Percentiles rank a stretch among this genome's conserved stretches.
Evolutionary conservation across 192 early-diverging fungal genomes (phyloP).

Genomic region (Entomortierella lignicola): DNA sequence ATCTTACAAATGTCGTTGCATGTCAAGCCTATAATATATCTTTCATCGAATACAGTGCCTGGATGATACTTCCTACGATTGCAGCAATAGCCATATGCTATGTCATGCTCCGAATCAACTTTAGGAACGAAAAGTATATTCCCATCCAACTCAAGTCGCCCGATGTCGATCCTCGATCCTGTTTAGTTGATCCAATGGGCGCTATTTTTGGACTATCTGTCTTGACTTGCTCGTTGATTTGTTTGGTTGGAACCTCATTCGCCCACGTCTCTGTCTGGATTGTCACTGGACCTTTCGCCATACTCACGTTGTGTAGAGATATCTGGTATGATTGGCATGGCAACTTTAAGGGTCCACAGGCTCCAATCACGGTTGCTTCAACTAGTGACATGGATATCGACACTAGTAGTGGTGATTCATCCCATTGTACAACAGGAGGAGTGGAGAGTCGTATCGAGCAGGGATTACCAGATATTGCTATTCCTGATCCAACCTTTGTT

Average conservation of each 20-base stretch:
- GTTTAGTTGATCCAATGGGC: constrained; percentile 66
- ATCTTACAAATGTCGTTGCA: constrained; percentile 90
- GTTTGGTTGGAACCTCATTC: constrained; percentile 77
- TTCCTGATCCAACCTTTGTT: constrained; percentile 28
- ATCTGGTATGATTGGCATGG: constrained; percentile 62
- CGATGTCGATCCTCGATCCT: constrained; percentile 60
- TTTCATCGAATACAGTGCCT: constrained; percentile 82
- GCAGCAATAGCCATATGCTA: constrained; percentile 66
- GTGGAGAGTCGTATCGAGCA: constrained; percentile 19
- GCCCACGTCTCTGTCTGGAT: constrained; percentile 79
- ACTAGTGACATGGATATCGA: neutral
- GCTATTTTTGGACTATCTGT: constrained; percentile 71
- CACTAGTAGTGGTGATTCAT: neutral
- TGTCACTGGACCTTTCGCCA: constrained; percentile 83
- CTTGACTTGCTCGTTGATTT: constrained; percentile 68
- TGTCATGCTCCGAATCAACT: constrained; percentile 61
- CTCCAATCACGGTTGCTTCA: neutral
- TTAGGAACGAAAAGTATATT: constrained; percentile 62
- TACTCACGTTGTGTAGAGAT: constrained; percentile 69
- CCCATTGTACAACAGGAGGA: neutral
- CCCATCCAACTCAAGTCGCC: constrained; percentile 57
- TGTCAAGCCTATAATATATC: constrained; percentile 80
- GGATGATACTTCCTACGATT: constrained; percentile 84
- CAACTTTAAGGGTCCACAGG: constrained; percentile 22
- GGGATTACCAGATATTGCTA: constrained; percentile 19